Base-by-base conservation (phyloP, 805 yeast species). In the Starmerella davenportii region DNA sequence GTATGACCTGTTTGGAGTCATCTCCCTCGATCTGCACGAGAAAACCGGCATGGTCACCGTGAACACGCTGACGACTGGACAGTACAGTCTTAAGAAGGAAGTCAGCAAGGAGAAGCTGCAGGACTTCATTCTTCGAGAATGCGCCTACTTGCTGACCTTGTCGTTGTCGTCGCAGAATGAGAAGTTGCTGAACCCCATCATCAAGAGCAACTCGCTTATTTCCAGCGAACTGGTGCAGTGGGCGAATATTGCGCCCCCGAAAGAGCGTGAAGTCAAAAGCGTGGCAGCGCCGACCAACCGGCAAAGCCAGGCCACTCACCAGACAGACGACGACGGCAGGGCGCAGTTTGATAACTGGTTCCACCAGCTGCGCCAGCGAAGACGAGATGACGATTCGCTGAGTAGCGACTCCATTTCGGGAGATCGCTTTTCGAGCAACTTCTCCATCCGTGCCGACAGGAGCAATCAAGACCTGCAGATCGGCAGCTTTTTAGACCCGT, bases 1-100 rank as follows among this genome's bases (percentile, higher is more conserved):
- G 30, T 39, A 56, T 2, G 32, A 63, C 28, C 47, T 77, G 38
- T 50, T 52, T 4, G 47, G 54, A 15, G 71, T 71, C 0, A 50
- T 75, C n/a, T 63, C 66, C 30, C 69, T 72, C 0, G 57, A 59
- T 24, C 61, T 66, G 33, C 14, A 23, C 14, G 43, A 56, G 7
- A 62, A 48, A 9, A 45, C 53, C 4, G 37, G 37, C 4, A 40
- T 51, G 34, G 54, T 32, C 25, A 18, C 5, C 15, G 17, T 32
- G 8, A 21, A 32, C 8, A 15, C 15, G 9, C 11, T 19, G 17
- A 32, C 35, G 5, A 32, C 9, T 5, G 11, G 18, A 7, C 7
- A 51, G 7, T 51, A 57, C 42, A 37, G 40, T 14, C 44, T 51
- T 5, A 44, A 41, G 5, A 47, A 39, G 14, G 38, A 50, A 5